Evolutionary conservation across 345 rosid genomes (phyloP), one percentile per base, ranked within the genome.

Genomic region (Syzygium aromaticum): DNA sequence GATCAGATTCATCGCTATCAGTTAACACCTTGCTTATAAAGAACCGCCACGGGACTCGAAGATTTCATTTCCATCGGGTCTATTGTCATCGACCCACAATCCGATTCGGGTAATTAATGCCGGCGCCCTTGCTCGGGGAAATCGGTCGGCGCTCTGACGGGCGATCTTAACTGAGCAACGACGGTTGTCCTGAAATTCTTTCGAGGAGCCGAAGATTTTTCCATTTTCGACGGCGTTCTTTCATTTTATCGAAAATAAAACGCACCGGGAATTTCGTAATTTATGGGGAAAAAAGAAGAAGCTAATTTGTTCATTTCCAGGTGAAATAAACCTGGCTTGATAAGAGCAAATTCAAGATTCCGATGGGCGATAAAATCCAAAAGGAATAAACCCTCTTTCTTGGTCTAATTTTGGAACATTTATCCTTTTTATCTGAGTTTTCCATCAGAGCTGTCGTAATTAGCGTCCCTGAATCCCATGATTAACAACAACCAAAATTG

Each of bases 141-240:
- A 52, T 16, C 0, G 2, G n/a, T 9, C 2, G 3, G 17, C 19
- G 4, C 54, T 13, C 5, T 52, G 17, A 54, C 10, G 0, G 23
- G 3, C 8, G 3, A 19, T 19, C 7, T 54, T 54, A 2, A 54
- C 1, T 11, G 12, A 22, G 12, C 2, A 11, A 56, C 8, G 10
- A 22, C 2, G 11, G 8, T 5, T 1, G 3, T 4, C 1, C 10
- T 4, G 5, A 1, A 59, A 0, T 2, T 17, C 46, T 30, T 16
- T 30, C 3, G 23, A 30, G 78, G 78, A 64, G 1, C 8, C 0
- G 4, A 13, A 64, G 2, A 64, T 64, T 52, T 64, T 52, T 64
- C 38, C 43, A 30, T 64, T 28, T 64, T 64, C 1, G 6, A 27
- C 7, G 4, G 10, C 0, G 6, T 2, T 64, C 8, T 61, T 43